Percentiles rank a stretch among this genome's conserved stretches.
Conservation (phyloP, 129 eudicot genomes). For the Mikania micrantha region DNA sequence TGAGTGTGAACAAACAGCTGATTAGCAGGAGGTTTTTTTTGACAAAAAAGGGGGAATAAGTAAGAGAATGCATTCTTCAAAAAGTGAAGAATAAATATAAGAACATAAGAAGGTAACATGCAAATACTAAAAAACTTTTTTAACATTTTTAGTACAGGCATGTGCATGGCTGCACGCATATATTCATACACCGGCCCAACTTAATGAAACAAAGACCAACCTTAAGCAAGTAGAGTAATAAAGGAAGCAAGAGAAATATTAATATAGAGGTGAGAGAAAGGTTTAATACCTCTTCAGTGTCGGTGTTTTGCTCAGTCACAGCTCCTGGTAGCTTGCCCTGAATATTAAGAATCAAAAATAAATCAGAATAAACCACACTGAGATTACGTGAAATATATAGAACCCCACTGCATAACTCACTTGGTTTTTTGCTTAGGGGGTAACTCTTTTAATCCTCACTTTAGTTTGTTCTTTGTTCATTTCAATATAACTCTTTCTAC, state of each 20-base stretch:
- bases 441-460: background rate
- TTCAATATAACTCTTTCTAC: background rate
- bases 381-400: background rate
- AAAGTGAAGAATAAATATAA: background rate
- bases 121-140: background rate
- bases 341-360: conserved; percentile 8
- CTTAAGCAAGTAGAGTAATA: conserved; percentile 1
- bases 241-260: background rate
- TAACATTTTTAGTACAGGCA: background rate
- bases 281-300: conserved; percentile 46
- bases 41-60: background rate
- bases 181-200: background rate
- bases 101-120: background rate
- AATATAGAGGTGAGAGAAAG: background rate
- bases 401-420: background rate
- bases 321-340: conserved; percentile 47
- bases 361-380: conserved; percentile 1
- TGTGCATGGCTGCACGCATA: background rate
- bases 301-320: conserved; percentile 30
- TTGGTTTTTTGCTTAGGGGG: background rate
- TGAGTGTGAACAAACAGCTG: background rate
- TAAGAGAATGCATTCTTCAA: background rate
- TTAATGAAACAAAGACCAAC: background rate
- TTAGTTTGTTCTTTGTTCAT: background rate
- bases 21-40: background rate